Percentiles rank a stretch among this genome's conserved stretches.
Evolutionary conservation across 306 rosid species (phyloP).

Genomic region (Begonia masoniana): DNA sequence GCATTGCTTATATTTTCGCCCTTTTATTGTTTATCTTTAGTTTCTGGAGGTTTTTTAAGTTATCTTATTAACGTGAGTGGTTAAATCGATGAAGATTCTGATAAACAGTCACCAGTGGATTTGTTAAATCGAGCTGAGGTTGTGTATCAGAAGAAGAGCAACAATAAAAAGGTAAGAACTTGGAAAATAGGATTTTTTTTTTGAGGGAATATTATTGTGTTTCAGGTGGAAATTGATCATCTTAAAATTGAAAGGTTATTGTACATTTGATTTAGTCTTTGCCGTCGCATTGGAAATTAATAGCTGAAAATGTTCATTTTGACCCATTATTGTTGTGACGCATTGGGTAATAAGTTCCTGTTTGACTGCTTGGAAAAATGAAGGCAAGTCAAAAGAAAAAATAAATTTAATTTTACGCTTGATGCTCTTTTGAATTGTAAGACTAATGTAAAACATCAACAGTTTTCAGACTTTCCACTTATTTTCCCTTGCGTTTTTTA

Average conservation of each 20-base stretch:
- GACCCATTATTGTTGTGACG: background rate
- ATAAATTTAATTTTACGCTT: no score
- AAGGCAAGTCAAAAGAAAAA: background rate
- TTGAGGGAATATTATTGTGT: background rate
- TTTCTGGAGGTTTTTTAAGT: background rate
- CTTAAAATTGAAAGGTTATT: background rate
- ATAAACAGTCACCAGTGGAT: constrained; percentile 27
- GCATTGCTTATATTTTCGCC: constrained; percentile 5
- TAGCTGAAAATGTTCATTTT: background rate
- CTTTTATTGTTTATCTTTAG: background rate
- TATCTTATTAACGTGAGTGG: constrained; percentile 16
- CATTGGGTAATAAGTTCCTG: background rate
- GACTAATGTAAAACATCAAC: no score
- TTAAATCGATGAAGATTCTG: constrained; percentile 43
- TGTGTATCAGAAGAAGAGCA: constrained; percentile 24
- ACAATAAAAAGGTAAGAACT: constrained; percentile 34
- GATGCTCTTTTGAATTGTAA: no score
- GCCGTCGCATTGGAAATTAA: constrained; percentile 5
- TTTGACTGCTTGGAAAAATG: background rate
- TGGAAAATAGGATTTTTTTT: background rate
- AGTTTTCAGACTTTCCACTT: no score
- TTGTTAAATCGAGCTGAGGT: constrained; percentile 14
- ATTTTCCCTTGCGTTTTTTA: no score
- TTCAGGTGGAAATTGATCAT: background rate
- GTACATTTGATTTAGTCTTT: background rate